A percentile compares a stretch with the other conserved stretches of the same genome.
phyloP scores from a whole-genome alignment of 768 basidiomycete genomes.

The Leucosporidium yakuticum region DNA sequence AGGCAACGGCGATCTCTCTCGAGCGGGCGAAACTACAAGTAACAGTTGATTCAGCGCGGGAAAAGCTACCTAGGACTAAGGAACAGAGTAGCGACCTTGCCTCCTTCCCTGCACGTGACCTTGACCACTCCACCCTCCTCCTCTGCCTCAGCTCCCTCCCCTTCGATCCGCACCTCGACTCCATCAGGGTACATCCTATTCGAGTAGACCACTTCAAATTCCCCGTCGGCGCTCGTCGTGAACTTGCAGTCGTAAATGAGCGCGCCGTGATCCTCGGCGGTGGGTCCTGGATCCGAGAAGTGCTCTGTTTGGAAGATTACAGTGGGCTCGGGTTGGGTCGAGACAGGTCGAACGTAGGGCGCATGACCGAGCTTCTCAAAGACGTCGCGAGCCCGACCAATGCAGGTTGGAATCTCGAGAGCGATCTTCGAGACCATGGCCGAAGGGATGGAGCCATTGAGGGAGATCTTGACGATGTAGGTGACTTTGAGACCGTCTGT shows the following conservation, averaged over 20 bases:
- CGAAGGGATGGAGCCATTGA: slow-evolving; percentile 28
- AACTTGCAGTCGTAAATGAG: slow-evolving; percentile 24
- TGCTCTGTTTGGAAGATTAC: slow-evolving; percentile 23
- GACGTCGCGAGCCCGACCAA: slow-evolving; percentile 17
- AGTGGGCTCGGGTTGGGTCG: neutral
- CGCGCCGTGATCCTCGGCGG: slow-evolving; percentile 5
- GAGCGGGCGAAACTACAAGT: too few species aligned
- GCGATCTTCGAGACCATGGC: slow-evolving; percentile 26
- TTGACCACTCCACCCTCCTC: slow-evolving; percentile 10
- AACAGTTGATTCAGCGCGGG: too few species aligned
- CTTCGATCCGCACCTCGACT: slow-evolving; percentile 12
- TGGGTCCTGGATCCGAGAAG: slow-evolving; percentile 21
- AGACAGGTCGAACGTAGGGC: slow-evolving; percentile 8
- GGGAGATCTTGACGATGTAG: slow-evolving; percentile 24
- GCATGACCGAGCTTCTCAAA: slow-evolving; percentile 27
- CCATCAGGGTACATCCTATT: slow-evolving; percentile 32
- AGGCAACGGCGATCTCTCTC: too few species aligned
- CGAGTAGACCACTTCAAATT: slow-evolving; percentile 29
- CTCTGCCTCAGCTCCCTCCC: slow-evolving; percentile 13
- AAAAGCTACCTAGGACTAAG: slow-evolving; percentile 6
- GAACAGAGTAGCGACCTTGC: slow-evolving; percentile 6
- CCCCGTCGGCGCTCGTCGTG: slow-evolving; percentile 16
- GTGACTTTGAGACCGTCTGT: slow-evolving; percentile 19
- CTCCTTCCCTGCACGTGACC: slow-evolving; percentile 1
- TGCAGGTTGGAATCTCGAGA: slow-evolving; percentile 29